Evolutionary conservation across 2,329 filamentous ascomycete genomes (phyloP), one percentile per base, ranked within the genome.

Genomic region (Fonsecaea nubica): DNA sequence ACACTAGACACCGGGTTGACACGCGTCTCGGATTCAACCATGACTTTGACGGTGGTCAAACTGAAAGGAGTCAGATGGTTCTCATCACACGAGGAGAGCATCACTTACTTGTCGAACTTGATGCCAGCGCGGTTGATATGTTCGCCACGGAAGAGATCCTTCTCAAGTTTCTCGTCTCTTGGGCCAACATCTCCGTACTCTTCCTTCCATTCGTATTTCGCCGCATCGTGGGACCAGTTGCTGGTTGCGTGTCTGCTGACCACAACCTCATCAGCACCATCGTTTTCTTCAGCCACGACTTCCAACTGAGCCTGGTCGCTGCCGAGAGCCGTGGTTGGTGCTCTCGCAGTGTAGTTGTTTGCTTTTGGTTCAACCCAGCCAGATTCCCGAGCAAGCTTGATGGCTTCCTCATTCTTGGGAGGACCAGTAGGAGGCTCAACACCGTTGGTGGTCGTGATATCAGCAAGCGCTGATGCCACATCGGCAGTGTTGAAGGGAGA

Each of bases 141-240:
- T 54, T 85, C 82, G 5, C 81, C 79, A 0, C 85, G 83, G 63
- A 96, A 99, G 6, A 99, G 86, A 72, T 90, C 82, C 7, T 84
- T 72, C 81, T 98, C 94, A 0, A 99, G 86, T 56, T 87, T 85
- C 0, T 85, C 81, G 61, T 89, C 85, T 58, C 82, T 82, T 0
- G 93, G 93, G 6, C 90, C 94, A 62, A 99, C 83, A 48, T 98
- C 94, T 1, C 94, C 95, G 72, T 85, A 91, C 2, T 96, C 92
- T 10, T 93, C 92, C 18, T 88, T 84, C 90, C 91, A 98, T 74
- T 93, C 87, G 73, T 98, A 98, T 52, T 90, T 83, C 0, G 76
- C 80, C n/a, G 87, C 89, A 62, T 86, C 85, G 42, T 81, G 81
- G 59, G 82, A 81, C 86, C 82, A 87, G 21, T 76, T 64, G 33